phyloP scores from a whole-genome alignment of 371 early-diverging fungal species.

The Rhizopus sp. region DNA sequence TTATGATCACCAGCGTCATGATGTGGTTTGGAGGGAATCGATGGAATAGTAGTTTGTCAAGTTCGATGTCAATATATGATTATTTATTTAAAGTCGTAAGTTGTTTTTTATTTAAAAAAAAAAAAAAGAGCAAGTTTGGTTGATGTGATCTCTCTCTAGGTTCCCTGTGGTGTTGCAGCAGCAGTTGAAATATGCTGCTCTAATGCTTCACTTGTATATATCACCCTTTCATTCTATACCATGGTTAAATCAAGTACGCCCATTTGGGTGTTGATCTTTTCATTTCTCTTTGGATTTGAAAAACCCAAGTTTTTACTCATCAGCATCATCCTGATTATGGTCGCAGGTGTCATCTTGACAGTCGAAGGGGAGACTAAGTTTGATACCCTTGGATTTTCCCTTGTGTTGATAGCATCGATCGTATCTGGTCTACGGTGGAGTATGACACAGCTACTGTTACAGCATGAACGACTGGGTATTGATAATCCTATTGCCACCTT shows the following conservation, averaged over 20 bases:
- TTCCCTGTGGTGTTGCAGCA: conserved; percentile 89
- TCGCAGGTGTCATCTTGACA: conserved; percentile 81
- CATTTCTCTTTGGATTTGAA: conserved; percentile 87
- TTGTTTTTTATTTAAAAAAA: neutral
- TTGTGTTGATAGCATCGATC: conserved; percentile 73
- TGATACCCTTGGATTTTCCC: conserved; percentile 60
- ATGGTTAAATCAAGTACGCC: conserved; percentile 91
- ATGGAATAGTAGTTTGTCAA: conserved; percentile 23
- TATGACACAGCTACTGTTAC: conserved; percentile 81
- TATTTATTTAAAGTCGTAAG: conserved; percentile 58
- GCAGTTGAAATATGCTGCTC: conserved; percentile 90
- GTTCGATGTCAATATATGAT: conserved; percentile 29
- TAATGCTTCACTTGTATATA: conserved; percentile 77
- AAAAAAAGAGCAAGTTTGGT: neutral
- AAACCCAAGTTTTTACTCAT: conserved; percentile 63
- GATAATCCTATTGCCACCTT: conserved; percentile 78
- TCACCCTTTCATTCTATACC: conserved; percentile 90
- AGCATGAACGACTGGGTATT: conserved; percentile 64
- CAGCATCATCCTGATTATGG: conserved; percentile 75
- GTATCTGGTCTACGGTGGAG: conserved; percentile 83
- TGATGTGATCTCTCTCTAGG: conserved; percentile 13
- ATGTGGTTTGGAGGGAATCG: conserved; percentile 41
- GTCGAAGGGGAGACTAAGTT: conserved; percentile 79
- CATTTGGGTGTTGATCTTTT: conserved; percentile 86
- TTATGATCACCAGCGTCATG: conserved; percentile 51